Percentiles rank a stretch among this genome's conserved stretches.
These are phyloP conservation scores for Chamaecrista fasciculata DNA, from an alignment of 306 rosid genomes.

Conservation along the genomic window DNA sequence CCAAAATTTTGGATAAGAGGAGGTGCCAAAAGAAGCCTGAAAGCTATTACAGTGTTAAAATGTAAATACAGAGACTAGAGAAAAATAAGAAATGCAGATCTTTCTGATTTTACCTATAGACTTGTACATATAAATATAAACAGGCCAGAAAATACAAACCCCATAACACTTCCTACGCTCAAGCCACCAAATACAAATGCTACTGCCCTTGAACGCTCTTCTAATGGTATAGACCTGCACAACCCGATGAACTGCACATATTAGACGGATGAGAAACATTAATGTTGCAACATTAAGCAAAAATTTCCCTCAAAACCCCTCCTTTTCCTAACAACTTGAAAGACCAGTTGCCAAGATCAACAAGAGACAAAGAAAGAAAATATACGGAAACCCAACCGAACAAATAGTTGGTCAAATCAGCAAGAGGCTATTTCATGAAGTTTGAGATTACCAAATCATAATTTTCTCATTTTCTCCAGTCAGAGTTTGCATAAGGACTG, in stretches of 20 bases:
- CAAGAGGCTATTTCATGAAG: conserved; percentile 17
- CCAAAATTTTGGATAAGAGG: conserved; percentile 85
- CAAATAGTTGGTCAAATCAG: conserved; percentile 12
- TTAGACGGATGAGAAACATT: conserved; percentile 26
- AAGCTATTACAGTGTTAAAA: conserved; percentile 31
- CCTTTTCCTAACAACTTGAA: not conserved
- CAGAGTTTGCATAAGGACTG: not conserved
- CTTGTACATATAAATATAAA: not conserved
- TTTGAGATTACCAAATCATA: conserved; percentile 21
- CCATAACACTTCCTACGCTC: conserved; percentile 95
- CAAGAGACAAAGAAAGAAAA: not conserved
- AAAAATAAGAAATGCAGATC: not conserved
- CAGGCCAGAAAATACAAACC: conserved; percentile 51
- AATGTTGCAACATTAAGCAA: not conserved
- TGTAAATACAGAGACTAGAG: conserved; percentile 23
- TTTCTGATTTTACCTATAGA: not conserved
- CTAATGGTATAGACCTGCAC: conserved; percentile 87
- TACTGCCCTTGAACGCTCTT: conserved; percentile 97
- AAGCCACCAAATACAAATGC: conserved; percentile 96
- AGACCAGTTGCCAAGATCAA: not conserved
- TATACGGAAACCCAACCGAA: not conserved
- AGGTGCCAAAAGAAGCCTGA: conserved; percentile 95
- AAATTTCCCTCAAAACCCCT: conserved; percentile 8
- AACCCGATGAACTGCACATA: conserved; percentile 18
- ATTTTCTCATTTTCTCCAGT: conserved; percentile 11